A percentile compares a stretch with the other conserved stretches of the same genome.
These are phyloP conservation scores for Boletus vinaceobasis DNA, from an alignment of 768 basidiomycete genomes.

Conservation along the genomic window DNA sequence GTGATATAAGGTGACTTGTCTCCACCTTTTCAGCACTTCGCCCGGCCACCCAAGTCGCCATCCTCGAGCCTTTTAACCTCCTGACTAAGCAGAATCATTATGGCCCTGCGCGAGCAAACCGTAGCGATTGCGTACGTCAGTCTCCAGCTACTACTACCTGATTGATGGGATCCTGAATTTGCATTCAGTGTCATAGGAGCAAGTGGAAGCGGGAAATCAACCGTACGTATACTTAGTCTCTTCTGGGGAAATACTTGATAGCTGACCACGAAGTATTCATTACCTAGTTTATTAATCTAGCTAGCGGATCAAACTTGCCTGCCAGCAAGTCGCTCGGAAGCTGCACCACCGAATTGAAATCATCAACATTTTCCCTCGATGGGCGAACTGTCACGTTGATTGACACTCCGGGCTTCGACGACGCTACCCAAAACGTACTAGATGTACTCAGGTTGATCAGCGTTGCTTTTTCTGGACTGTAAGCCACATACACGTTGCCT, in stretches of 20 bases:
- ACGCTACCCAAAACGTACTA: constrained; percentile 42
- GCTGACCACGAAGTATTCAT: constrained; percentile 2
- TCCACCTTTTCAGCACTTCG: not conserved
- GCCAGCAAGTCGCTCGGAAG: constrained; percentile 41
- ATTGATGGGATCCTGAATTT: constrained; percentile 3
- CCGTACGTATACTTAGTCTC: constrained; percentile 16
- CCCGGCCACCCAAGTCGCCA: not conserved
- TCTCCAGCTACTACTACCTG: not conserved
- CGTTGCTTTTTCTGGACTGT: constrained; percentile 23
- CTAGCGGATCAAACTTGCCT: constrained; percentile 44
- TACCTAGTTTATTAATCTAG: constrained; percentile 46
- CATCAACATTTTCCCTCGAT: constrained; percentile 41
- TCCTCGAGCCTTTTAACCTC: not conserved
- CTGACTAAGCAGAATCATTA: constrained; percentile 7
- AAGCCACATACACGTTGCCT: not conserved
- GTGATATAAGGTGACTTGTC: constrained; percentile 17
- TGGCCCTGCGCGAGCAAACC: constrained; percentile 13
- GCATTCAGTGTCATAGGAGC: constrained; percentile 30
- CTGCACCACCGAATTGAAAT: constrained; percentile 41
- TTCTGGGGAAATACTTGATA: not conserved
- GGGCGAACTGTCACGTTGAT: constrained; percentile 44
- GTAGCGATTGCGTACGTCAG: constrained; percentile 27
- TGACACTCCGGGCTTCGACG: constrained; percentile 61
- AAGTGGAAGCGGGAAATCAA: constrained; percentile 32
- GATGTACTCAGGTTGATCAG: constrained; percentile 47